These are phyloP conservation scores for Aspergillus aculeatinus DNA, from an alignment of 2,329 filamentous ascomycete genomes.

Conservation along the genomic window DNA sequence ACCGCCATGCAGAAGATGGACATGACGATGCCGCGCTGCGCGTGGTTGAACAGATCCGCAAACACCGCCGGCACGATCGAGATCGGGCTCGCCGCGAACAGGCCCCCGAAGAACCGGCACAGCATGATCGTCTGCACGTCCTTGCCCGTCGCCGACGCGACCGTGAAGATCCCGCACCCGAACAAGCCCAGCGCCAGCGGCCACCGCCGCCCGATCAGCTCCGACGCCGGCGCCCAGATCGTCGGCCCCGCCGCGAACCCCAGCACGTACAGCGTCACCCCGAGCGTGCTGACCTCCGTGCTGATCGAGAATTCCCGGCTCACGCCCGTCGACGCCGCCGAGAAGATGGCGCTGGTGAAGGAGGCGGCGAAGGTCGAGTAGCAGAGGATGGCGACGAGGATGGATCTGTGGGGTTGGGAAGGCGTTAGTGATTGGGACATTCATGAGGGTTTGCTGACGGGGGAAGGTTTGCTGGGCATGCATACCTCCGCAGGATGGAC, in stretches of 20 bases:
- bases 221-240: constrained; percentile 62
- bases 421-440: not conserved
- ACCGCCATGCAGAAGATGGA: constrained; percentile 53
- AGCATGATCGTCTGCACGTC: constrained; percentile 46
- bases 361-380: constrained; percentile 54
- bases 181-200: constrained; percentile 47
- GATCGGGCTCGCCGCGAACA: constrained; percentile 48
- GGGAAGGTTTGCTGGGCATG: too few relatives aligned
- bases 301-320: constrained; percentile 50
- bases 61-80: constrained; percentile 47
- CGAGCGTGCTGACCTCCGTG: constrained; percentile 46
- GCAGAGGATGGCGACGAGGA: constrained; percentile 26
- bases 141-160: constrained; percentile 45
- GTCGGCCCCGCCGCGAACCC: constrained; percentile 61
- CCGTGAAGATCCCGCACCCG: constrained; percentile 46
- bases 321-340: constrained; percentile 59
- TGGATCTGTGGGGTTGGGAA: constrained; percentile 6
- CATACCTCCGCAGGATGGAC: constrained; percentile 46
- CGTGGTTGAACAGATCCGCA: constrained; percentile 53
- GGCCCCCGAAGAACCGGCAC: constrained; percentile 49
- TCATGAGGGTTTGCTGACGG: too few relatives aligned
- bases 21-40: constrained; percentile 44
- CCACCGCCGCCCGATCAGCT: constrained; percentile 60
- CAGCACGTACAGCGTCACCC: constrained; percentile 51
- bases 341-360: constrained; percentile 65